These are phyloP conservation scores for Penstemon newberryi DNA, from an alignment of 257 asterid genomes.

Conservation along the genomic window DNA sequence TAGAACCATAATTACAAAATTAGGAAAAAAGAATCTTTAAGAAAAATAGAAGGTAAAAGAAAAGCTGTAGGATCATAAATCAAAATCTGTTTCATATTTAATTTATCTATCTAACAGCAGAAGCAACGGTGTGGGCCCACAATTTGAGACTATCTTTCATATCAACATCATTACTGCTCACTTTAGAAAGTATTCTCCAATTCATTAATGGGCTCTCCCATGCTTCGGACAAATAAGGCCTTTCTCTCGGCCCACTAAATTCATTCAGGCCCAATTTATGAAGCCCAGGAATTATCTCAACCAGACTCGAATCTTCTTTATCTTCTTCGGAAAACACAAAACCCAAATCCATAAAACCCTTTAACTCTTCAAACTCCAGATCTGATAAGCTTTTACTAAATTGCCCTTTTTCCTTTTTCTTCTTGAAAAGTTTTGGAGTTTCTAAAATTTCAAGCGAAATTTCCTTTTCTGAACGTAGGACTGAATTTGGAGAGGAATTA, in stretches of 20 bases:
- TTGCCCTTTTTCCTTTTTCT: conserved; percentile 19
- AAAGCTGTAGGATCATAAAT: too few relatives aligned
- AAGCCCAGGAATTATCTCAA: conserved; percentile 66
- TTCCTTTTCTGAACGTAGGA: conserved; percentile 41
- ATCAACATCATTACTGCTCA: conserved; percentile 35
- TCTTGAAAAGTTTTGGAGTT: not conserved
- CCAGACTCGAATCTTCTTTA: conserved; percentile 44
- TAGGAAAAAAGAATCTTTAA: too few relatives aligned
- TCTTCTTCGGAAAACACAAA: conserved; percentile 73
- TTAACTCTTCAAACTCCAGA: conserved; percentile 71
- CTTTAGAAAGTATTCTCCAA: conserved; percentile 48
- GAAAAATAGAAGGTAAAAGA: too few relatives aligned
- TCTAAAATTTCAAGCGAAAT: conserved; percentile 23
- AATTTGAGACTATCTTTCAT: conserved; percentile 68
- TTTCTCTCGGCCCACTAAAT: conserved; percentile 24
- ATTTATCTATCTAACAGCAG: conserved; percentile 44
- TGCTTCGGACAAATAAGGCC: conserved; percentile 89
- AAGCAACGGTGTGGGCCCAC: conserved; percentile 87
- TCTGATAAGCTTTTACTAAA: conserved; percentile 68
- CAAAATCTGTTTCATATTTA: too few relatives aligned
- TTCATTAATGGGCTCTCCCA: conserved; percentile 48
- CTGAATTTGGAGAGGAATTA: conserved; percentile 38
- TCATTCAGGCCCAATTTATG: conserved; percentile 49
- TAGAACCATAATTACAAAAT: too few relatives aligned
- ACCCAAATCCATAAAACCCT: conserved; percentile 80